Conservation (phyloP, 2,329 filamentous ascomycete species). For the Diaporthe amygdali region DNA sequence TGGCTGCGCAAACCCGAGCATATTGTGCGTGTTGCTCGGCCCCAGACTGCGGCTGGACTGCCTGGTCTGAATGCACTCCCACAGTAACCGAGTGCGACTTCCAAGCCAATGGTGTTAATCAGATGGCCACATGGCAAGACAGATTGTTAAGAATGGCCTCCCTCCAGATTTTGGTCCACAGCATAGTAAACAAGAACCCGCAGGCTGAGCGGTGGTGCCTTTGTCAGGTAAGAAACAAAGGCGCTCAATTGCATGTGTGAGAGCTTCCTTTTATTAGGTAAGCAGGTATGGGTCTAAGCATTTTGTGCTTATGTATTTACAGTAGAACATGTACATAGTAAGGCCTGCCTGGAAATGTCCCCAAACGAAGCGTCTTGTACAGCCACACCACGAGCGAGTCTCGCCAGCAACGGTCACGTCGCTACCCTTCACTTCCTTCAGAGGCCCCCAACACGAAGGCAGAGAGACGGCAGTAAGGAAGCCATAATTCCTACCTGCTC, state of each 20-base stretch:
- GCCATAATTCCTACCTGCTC: neutral
- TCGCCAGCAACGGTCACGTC: neutral
- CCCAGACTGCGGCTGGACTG: neutral
- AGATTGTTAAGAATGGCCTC: too few species aligned
- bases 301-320: neutral
- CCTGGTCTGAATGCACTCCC: neutral
- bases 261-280: neutral
- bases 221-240: too few species aligned
- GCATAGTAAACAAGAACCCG: neutral
- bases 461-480: neutral
- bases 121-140: neutral
- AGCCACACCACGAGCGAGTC: neutral
- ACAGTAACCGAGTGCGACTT: neutral
- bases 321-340: too few species aligned
- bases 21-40: slow-evolving; percentile 30
- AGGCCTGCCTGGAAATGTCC: neutral
- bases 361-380: neutral
- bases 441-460: neutral
- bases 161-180: neutral
- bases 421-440: neutral
- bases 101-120: neutral
- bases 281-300: too few species aligned
- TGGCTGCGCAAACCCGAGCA: slow-evolving; percentile 51
- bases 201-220: too few species aligned
- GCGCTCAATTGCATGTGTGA: too few species aligned